phyloP scores from a whole-genome alignment of 441 rosid species.

The Pelargonium myrrhifolium region DNA sequence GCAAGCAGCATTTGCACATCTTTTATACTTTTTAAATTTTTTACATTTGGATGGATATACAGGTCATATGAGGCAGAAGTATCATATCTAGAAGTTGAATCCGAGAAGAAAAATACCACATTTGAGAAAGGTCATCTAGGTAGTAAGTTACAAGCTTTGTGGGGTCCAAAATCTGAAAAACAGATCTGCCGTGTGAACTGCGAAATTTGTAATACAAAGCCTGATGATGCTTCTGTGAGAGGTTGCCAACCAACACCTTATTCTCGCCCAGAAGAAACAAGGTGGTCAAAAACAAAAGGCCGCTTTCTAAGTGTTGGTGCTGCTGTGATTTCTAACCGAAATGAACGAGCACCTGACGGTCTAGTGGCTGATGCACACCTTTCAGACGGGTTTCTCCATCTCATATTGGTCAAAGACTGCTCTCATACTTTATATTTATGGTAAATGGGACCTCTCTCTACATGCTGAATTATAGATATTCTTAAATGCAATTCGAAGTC shows the following conservation, averaged over 20 bases:
- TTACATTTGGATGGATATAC: background rate
- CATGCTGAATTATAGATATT: background rate
- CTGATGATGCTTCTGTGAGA: constrained; percentile 20
- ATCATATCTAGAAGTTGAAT: constrained; percentile 49
- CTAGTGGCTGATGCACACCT: constrained; percentile 95
- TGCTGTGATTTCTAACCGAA: constrained; percentile 79
- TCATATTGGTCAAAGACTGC: constrained; percentile 75
- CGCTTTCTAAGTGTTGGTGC: constrained; percentile 77
- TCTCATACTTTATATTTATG: constrained; percentile 71
- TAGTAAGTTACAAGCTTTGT: constrained; percentile 30
- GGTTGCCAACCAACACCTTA: constrained; percentile 26
- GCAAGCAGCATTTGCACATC: too few relatives aligned
- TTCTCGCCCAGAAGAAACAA: constrained; percentile 32
- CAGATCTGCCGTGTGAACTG: constrained; percentile 62
- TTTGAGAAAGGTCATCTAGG: constrained; percentile 26
- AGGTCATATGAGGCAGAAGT: constrained; percentile 88
- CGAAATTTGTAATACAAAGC: constrained; percentile 41
- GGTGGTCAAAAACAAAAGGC: constrained; percentile 63
- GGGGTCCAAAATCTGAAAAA: constrained; percentile 42
- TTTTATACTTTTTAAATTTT: too few relatives aligned
- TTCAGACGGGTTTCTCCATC: constrained; percentile 86
- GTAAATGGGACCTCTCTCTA: constrained; percentile 30
- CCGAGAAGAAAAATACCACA: constrained; percentile 35
- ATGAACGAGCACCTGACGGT: constrained; percentile 91
- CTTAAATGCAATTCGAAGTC: background rate